These are phyloP conservation scores for Cryoendolithus antarcticus DNA, from an alignment of 2,329 filamentous ascomycete species.

Conservation along the genomic window DNA sequence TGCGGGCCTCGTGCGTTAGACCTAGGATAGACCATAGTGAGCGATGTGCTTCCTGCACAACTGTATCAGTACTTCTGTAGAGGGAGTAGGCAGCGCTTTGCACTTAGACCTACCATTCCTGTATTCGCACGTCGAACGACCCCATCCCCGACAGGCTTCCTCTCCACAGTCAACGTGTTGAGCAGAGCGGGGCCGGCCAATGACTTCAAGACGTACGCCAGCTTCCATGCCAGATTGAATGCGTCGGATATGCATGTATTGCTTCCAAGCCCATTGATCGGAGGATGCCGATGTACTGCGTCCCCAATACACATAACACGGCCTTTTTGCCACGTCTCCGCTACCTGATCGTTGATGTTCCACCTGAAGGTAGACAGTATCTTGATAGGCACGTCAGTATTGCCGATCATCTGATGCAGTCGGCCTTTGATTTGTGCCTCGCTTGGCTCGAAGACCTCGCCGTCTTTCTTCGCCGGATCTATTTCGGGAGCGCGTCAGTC, in stretches of 20 bases:
- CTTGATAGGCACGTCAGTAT: constrained; percentile 35
- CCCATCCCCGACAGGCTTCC: constrained; percentile 31
- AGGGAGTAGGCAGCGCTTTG: no score
- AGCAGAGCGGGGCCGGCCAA: constrained; percentile 14
- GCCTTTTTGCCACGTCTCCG: constrained; percentile 37
- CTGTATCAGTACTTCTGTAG: no score
- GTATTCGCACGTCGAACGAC: constrained; percentile 44
- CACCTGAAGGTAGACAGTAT: constrained; percentile 41
- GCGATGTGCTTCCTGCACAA: constrained; percentile 2
- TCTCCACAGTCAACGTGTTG: constrained; percentile 18
- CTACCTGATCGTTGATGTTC: constrained; percentile 46
- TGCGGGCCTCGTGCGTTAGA: background rate
- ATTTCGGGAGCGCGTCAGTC: no score
- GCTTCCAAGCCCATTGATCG: constrained; percentile 43
- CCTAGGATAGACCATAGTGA: background rate
- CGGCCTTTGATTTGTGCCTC: constrained; percentile 32
- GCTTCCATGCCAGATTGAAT: constrained; percentile 26
- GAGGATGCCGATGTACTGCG: constrained; percentile 46
- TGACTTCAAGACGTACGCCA: constrained; percentile 17
- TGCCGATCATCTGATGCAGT: constrained; percentile 40
- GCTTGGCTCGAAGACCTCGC: constrained; percentile 26
- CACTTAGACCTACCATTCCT: constrained; percentile 38
- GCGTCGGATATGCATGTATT: constrained; percentile 39
- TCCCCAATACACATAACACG: constrained; percentile 44
- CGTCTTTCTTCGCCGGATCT: constrained; percentile 15